Evolutionary conservation across 495 filamentous ascomycete genomes (phyloP).

Genomic region (Cercophora sp.): DNA sequence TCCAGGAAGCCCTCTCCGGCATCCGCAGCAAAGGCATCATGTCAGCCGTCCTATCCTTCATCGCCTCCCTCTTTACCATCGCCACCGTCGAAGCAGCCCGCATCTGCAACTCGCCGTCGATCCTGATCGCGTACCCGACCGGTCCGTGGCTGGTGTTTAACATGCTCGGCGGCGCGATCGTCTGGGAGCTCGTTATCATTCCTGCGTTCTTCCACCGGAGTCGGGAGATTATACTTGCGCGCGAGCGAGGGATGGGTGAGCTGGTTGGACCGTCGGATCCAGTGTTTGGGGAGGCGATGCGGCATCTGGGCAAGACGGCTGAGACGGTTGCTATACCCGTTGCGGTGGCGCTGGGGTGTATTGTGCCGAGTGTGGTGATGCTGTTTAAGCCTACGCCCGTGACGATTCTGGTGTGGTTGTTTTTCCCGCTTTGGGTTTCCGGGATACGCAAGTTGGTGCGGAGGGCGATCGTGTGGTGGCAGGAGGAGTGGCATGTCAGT

Average conservation of each 20-base stretch:
- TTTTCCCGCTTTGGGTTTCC: conserved; percentile 40
- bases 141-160: conserved; percentile 37
- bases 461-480: conserved; percentile 9
- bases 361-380: conserved; percentile 54
- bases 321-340: conserved; percentile 39
- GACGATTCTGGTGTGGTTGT: conserved; percentile 55
- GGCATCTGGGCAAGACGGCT: conserved; percentile 29
- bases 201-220: conserved; percentile 38
- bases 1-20: conserved; percentile 27
- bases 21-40: conserved; percentile 24
- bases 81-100: conserved; percentile 36
- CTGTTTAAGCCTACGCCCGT: conserved; percentile 69
- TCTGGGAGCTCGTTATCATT: conserved; percentile 40
- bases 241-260: conserved; percentile 5
- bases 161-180: conserved; percentile 37
- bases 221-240: conserved; percentile 22
- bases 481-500: conserved; percentile 13
- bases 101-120: conserved; percentile 29
- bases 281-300: conserved; percentile 25
- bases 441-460: conserved; percentile 27
- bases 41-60: conserved; percentile 26
- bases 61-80: conserved; percentile 34
- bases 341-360: conserved; percentile 33
- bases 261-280: conserved; percentile 20
- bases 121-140: conserved; percentile 34